phyloP scores from a whole-genome alignment of 352 stramenopile genomes.

The Pythium brachiatum region DNA sequence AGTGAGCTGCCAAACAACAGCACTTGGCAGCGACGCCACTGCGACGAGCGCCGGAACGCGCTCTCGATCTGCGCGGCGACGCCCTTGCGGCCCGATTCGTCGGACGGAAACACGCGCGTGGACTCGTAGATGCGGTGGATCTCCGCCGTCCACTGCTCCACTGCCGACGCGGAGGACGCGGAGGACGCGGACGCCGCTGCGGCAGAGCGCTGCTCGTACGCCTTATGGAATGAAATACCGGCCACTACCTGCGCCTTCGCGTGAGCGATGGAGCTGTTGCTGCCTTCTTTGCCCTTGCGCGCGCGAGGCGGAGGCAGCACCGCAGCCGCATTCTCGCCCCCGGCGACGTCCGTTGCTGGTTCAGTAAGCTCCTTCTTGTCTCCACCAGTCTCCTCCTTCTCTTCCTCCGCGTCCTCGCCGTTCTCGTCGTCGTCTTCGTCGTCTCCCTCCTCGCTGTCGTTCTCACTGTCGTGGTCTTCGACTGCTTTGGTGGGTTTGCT shows the following conservation, averaged over 20 bases:
- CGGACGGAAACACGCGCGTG: constrained; percentile 40
- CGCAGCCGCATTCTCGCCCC: background rate
- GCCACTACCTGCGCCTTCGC: constrained; percentile 35
- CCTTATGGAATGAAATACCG: constrained; percentile 46
- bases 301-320: constrained; percentile 1
- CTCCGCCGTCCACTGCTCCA: constrained; percentile 24
- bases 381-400: background rate
- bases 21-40: constrained; percentile 17
- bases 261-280: constrained; percentile 11
- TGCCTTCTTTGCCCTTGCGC: constrained; percentile 6
- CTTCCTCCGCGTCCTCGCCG: background rate
- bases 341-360: background rate
- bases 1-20: constrained; percentile 76
- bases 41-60: constrained; percentile 10
- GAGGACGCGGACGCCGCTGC: too few species aligned
- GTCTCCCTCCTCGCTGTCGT: background rate
- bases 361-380: background rate
- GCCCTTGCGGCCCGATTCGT: constrained; percentile 40
- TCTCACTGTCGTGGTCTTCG: too few species aligned
- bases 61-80: constrained; percentile 14
- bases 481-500: background rate
- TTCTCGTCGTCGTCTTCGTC: background rate
- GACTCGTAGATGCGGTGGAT: constrained; percentile 37
- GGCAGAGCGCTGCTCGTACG: constrained; percentile 8
- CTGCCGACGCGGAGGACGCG: constrained; percentile 9